A percentile compares a stretch with the other conserved stretches of the same genome.
Evolutionary conservation across 169 alveolate genomes (phyloP).

Genomic region (Cyclospora cayetanensis): DNA sequence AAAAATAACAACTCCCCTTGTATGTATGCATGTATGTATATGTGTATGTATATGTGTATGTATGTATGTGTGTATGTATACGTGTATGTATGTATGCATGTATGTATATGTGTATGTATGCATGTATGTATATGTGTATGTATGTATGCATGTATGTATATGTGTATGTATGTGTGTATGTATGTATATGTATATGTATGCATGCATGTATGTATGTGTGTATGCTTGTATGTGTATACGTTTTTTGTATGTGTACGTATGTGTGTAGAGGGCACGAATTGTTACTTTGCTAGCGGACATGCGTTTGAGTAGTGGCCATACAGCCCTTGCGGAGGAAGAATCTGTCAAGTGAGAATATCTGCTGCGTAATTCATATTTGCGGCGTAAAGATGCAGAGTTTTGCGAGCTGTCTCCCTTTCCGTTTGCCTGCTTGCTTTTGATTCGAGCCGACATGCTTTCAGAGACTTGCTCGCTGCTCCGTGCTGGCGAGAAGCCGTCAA

Average conservation of each 20-base stretch:
- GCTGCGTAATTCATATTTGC: too few relatives aligned
- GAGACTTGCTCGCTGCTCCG: too few relatives aligned
- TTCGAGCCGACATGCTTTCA: too few relatives aligned
- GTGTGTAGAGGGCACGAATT: not conserved
- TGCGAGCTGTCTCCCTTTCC: too few relatives aligned
- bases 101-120: not conserved
- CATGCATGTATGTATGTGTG: too few relatives aligned
- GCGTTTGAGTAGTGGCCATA: not conserved
- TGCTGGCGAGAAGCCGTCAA: too few relatives aligned
- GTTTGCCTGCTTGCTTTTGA: too few relatives aligned
- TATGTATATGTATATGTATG: not conserved
- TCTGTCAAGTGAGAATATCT: not conserved
- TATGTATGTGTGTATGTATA: too few relatives aligned
- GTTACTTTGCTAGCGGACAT: not conserved
- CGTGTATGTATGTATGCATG: too few relatives aligned
- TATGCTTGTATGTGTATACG: not conserved
- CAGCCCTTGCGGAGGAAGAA: not conserved
- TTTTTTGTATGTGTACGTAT: not conserved
- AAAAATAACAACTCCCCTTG: not conserved
- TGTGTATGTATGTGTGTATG: not conserved
- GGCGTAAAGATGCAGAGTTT: too few relatives aligned
- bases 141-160: not conserved
- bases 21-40: not conserved
- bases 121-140: not conserved
- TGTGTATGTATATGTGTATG: too few relatives aligned